A percentile compares a stretch with the other conserved stretches of the same genome.
These are phyloP conservation scores for Talaromyces nanjingensis DNA, from an alignment of 495 filamentous ascomycete genomes.

Conservation along the genomic window DNA sequence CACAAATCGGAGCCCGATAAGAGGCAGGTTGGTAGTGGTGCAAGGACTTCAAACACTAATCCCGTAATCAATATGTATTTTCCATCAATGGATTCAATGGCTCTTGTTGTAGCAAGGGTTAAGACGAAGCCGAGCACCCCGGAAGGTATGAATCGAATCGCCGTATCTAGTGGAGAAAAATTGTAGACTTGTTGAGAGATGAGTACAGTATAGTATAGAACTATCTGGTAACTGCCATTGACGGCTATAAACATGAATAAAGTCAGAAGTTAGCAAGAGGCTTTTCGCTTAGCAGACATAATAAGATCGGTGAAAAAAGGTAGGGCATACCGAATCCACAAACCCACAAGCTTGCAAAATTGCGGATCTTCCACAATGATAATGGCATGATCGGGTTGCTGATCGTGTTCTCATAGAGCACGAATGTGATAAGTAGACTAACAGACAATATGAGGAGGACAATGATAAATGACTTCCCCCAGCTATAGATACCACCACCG, in stretches of 20 bases:
- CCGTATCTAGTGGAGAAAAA: background rate
- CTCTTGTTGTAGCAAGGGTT: background rate
- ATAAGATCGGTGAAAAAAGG: background rate
- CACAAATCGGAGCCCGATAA: background rate
- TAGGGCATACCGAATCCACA: background rate
- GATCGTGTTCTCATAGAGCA: background rate
- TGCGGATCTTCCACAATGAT: background rate
- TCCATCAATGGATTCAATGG: background rate
- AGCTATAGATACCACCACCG: background rate
- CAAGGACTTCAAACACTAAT: background rate
- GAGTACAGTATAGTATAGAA: background rate
- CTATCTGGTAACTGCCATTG: background rate
- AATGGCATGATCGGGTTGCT: background rate
- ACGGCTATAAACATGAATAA: background rate
- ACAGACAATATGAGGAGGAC: background rate
- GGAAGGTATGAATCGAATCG: background rate
- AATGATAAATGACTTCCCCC: background rate
- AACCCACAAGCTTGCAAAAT: background rate
- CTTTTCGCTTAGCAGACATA: background rate
- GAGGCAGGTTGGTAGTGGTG: background rate
- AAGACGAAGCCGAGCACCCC: background rate
- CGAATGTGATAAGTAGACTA: background rate
- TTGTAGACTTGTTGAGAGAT: background rate
- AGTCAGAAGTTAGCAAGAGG: background rate
- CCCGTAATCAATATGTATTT: background rate